Percentiles rank a stretch among this genome's conserved stretches.
These are phyloP conservation scores for Elongisporangium senticosum DNA, from an alignment of 352 stramenopile species.

Conservation along the genomic window DNA sequence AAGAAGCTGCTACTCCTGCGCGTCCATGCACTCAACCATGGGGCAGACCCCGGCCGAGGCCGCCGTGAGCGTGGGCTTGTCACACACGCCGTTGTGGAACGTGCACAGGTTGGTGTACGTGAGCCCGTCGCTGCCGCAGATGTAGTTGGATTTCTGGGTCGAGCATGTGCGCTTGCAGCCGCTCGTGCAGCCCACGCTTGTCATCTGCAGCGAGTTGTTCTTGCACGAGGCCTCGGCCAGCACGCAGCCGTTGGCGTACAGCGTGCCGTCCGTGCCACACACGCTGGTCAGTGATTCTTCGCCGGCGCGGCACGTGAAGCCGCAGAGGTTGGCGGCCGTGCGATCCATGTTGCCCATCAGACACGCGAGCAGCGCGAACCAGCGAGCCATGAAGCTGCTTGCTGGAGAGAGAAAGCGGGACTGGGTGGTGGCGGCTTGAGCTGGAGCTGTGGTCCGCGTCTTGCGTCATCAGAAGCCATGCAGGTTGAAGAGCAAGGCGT, in stretches of 20 bases:
- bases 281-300: slow-evolving; percentile 3
- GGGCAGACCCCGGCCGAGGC: neutral
- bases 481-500: no score
- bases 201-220: neutral
- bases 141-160: neutral
- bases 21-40: neutral
- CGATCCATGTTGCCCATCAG: neutral
- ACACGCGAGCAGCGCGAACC: neutral
- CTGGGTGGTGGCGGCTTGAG: neutral
- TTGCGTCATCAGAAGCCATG: neutral
- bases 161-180: neutral
- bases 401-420: neutral
- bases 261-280: slow-evolving; percentile 11
- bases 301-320: neutral
- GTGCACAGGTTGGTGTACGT: slow-evolving; percentile 45
- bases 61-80: neutral
- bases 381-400: neutral
- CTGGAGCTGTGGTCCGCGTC: neutral
- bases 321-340: neutral
- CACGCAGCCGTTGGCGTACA: slow-evolving; percentile 11
- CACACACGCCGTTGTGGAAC: slow-evolving; percentile 4
- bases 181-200: neutral
- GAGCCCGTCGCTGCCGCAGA: slow-evolving; percentile 38
- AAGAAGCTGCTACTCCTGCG: neutral
- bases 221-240: neutral